phyloP scores from a whole-genome alignment of 768 basidiomycete genomes.

The Boletus rufocinnamomeus region DNA sequence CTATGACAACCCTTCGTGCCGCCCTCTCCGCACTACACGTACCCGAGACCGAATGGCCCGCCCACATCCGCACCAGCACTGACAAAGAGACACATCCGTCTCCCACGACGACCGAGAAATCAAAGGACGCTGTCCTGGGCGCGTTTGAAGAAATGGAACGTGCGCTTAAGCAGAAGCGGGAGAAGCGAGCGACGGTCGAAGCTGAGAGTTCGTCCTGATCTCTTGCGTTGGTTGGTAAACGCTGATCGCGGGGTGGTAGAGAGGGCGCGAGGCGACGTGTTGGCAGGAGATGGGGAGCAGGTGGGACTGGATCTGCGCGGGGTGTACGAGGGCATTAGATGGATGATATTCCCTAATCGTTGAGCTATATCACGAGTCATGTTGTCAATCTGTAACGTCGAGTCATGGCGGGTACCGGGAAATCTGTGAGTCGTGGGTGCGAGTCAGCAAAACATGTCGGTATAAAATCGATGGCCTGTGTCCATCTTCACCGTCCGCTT shows the following conservation, averaged over 20 bases:
- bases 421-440: neutral
- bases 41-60: constrained; percentile 68
- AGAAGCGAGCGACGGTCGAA: constrained; percentile 32
- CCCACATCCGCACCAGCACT: constrained; percentile 39
- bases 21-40: constrained; percentile 51
- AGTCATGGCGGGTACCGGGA: neutral
- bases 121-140: constrained; percentile 44
- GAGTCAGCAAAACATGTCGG: constrained; percentile 1
- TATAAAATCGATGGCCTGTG: neutral
- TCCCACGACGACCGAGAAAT: constrained; percentile 7
- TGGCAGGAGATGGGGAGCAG: constrained; percentile 20
- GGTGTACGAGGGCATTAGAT: constrained; percentile 49
- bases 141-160: constrained; percentile 78
- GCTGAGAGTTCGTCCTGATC: constrained; percentile 40
- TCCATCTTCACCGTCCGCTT: neutral
- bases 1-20: constrained; percentile 50
- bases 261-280: constrained; percentile 18
- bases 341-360: constrained; percentile 46
- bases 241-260: constrained; percentile 23
- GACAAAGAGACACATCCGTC: neutral
- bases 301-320: constrained; percentile 21
- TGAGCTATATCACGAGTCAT: neutral
- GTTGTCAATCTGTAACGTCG: neutral
- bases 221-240: neutral
- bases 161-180: constrained; percentile 50